Percentiles rank a stretch among this genome's conserved stretches.
Evolutionary conservation across 2,329 filamentous ascomycete species (phyloP).

Genomic region (Monosporascus sp.): DNA sequence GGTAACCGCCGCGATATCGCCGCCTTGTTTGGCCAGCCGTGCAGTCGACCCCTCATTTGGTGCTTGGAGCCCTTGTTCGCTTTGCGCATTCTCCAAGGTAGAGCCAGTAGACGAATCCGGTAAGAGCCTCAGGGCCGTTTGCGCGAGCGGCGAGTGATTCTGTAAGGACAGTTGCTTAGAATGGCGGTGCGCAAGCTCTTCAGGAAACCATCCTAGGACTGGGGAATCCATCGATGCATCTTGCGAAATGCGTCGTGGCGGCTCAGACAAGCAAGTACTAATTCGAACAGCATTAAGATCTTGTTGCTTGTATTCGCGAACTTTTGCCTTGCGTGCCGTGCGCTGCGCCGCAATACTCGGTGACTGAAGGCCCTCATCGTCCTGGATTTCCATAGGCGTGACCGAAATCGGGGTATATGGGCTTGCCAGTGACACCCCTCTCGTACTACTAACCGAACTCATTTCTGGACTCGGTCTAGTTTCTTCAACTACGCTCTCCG

Average conservation of each 20-base stretch:
- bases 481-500: background rate
- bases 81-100: background rate
- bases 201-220: constrained; percentile 17
- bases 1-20: background rate
- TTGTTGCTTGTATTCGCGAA: constrained; percentile 17
- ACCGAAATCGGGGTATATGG: background rate
- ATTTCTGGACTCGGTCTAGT: background rate
- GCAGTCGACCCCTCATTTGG: background rate
- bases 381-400: constrained; percentile 2
- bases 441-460: background rate
- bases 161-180: constrained; percentile 1
- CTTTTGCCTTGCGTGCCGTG: constrained; percentile 17
- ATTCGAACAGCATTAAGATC: constrained; percentile 15
- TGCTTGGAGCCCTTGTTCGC: background rate
- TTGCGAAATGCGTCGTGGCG: background rate
- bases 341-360: constrained; percentile 16
- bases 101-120: background rate
- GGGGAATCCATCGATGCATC: constrained; percentile 16
- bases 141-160: constrained; percentile 3
- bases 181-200: background rate
- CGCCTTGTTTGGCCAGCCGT: background rate
- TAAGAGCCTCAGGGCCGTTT: constrained; percentile 2
- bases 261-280: background rate
- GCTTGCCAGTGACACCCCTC: background rate
- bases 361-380: constrained; percentile 1